These are phyloP conservation scores for Penicillium sp. DNA, from an alignment of 2,329 filamentous ascomycete genomes.

Conservation along the genomic window DNA sequence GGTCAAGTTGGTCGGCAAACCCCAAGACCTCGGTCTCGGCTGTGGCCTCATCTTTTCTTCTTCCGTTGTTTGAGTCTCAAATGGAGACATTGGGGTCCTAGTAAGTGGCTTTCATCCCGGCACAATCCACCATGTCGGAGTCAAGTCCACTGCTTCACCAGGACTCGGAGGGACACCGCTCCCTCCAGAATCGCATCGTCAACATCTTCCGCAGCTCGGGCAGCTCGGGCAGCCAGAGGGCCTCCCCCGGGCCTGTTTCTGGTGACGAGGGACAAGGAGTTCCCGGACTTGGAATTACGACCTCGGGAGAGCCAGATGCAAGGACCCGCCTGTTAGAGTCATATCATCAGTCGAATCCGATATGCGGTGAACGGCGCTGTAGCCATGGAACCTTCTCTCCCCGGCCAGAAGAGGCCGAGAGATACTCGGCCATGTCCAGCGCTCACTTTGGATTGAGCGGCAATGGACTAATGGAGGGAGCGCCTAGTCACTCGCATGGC, in stretches of 20 bases:
- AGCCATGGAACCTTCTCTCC: slow-evolving; percentile 78
- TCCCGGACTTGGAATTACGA: slow-evolving; percentile 12
- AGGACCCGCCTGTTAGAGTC: slow-evolving; percentile 43
- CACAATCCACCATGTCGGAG: slow-evolving; percentile 29
- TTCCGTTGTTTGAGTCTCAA: slow-evolving; percentile 4
- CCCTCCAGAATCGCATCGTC: slow-evolving; percentile 34
- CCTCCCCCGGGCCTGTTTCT: slow-evolving; percentile 10
- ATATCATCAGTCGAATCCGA: slow-evolving; percentile 38
- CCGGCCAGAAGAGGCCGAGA: slow-evolving; percentile 60
- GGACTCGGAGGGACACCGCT: slow-evolving; percentile 27
- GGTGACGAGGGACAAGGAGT: neutral
- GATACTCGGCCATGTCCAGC: slow-evolving; percentile 36
- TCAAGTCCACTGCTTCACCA: slow-evolving; percentile 23
- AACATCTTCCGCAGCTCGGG: slow-evolving; percentile 31
- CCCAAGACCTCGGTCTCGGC: slow-evolving; percentile 2
- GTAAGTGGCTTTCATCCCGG: slow-evolving; percentile 1
- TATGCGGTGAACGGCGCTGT: slow-evolving; percentile 52
- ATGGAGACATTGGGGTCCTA: slow-evolving; percentile 5
- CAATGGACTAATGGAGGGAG: slow-evolving; percentile 34
- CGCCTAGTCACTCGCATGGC: slow-evolving; percentile 24
- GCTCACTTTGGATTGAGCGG: slow-evolving; percentile 26
- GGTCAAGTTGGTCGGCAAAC: slow-evolving; percentile 5
- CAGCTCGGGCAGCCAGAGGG: slow-evolving; percentile 14
- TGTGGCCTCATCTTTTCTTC: neutral
- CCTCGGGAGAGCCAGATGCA: slow-evolving; percentile 28